A percentile compares a stretch with the other conserved stretches of the same genome.
Evolutionary conservation across 176 grass and related monocot genomes (phyloP).

Genomic region (Urochloa ruziziensis): DNA sequence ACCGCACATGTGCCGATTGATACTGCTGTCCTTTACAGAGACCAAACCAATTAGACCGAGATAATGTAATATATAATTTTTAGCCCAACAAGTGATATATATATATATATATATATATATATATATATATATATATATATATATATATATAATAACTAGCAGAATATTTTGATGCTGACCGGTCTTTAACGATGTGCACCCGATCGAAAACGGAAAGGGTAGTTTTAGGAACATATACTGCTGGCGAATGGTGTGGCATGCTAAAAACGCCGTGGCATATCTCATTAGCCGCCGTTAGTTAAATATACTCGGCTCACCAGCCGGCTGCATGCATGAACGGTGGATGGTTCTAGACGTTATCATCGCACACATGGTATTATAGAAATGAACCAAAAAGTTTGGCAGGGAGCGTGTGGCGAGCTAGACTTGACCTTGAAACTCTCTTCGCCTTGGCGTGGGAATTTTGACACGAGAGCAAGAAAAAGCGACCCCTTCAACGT

Average conservation of each 20-base stretch:
- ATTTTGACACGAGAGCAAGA: not conserved
- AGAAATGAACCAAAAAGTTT: not conserved
- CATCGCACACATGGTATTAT: not conserved
- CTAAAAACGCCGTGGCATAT: constrained; percentile 9
- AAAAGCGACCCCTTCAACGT: not conserved
- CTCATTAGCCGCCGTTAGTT: constrained; percentile 11
- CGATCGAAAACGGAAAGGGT: not conserved
- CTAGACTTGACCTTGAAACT: constrained; percentile 14
- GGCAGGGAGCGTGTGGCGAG: not conserved
- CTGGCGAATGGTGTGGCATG: not conserved
- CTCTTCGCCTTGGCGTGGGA: not conserved
- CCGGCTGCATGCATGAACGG: not conserved
- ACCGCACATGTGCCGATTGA: no score
- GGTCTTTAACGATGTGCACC: not conserved
- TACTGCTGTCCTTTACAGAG: no score
- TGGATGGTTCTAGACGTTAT: not conserved
- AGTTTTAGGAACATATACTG: not conserved
- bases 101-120: no score
- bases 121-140: no score
- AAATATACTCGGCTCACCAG: no score
- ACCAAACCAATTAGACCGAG: no score
- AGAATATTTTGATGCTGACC: not conserved
- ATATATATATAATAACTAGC: not conserved
- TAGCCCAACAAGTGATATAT: no score
- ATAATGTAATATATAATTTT: no score